Evolutionary conservation across 805 yeast genomes (phyloP).

Genomic region (Yarrowia sp.): DNA sequence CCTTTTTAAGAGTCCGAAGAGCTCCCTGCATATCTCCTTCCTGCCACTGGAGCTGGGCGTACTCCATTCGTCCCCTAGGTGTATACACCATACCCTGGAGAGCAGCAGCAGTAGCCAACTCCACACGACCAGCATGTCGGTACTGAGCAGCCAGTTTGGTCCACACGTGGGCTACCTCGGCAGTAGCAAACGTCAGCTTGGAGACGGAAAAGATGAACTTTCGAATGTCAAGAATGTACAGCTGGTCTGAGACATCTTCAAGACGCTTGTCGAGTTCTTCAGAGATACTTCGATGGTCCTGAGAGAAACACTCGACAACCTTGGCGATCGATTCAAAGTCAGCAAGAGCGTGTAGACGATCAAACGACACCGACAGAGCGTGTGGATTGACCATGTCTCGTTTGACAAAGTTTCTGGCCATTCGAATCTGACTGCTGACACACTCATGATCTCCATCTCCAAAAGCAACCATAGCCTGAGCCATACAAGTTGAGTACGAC

Average conservation of each 20-base stretch:
- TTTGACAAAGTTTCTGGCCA: conserved; percentile 67
- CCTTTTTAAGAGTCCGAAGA: conserved; percentile 43
- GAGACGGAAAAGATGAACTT: conserved; percentile 51
- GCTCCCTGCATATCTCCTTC: conserved; percentile 69
- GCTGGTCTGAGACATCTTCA: neutral
- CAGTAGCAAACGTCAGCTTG: conserved; percentile 40
- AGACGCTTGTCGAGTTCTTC: conserved; percentile 11
- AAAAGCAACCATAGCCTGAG: conserved; percentile 64
- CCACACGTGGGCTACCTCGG: conserved; percentile 57
- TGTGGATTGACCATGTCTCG: conserved; percentile 59
- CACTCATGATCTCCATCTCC: conserved; percentile 48
- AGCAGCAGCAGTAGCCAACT: conserved; percentile 72
- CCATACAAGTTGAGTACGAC: conserved; percentile 64
- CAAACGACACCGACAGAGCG: conserved; percentile 60
- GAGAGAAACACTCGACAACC: conserved; percentile 5
- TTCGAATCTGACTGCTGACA: conserved; percentile 54
- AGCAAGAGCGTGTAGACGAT: conserved; percentile 64
- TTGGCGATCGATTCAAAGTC: conserved; percentile 56
- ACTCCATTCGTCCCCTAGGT: conserved; percentile 57
- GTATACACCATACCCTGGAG: conserved; percentile 58
- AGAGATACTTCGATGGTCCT: conserved; percentile 37
- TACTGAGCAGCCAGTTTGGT: conserved; percentile 68
- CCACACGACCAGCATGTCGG: conserved; percentile 70
- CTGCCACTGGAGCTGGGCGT: conserved; percentile 84
- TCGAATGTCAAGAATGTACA: conserved; percentile 61